Conservation (phyloP, 305 asterid species). For the Fraxinus paxiana region DNA sequence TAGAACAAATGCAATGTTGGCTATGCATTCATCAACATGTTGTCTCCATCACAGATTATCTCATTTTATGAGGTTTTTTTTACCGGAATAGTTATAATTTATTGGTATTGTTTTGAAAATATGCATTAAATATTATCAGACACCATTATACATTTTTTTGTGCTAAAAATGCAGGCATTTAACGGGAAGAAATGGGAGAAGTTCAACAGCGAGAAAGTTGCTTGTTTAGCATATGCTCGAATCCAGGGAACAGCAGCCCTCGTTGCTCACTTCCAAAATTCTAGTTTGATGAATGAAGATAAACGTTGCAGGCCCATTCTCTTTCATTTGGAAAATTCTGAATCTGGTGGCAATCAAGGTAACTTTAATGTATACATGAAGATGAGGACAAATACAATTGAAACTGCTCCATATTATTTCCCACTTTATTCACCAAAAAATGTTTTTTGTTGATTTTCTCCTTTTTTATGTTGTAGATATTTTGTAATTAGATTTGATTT, state of each 20-base stretch:
- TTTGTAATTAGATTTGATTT: neutral
- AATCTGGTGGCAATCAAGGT: constrained; percentile 44
- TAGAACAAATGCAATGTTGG: constrained; percentile 91
- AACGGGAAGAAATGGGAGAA: constrained; percentile 76
- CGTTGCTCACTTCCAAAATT: constrained; percentile 65
- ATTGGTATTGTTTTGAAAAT: neutral
- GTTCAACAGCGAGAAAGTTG: constrained; percentile 76
- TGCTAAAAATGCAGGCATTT: constrained; percentile 41
- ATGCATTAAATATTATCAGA: neutral
- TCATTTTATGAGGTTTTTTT: constrained; percentile 60
- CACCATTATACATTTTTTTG: neutral
- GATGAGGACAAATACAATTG: neutral
- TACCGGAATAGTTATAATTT: neutral
- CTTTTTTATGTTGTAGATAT: neutral
- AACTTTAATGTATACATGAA: neutral
- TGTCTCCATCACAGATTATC: constrained; percentile 50
- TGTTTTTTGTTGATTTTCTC: neutral
- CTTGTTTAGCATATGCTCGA: constrained; percentile 73
- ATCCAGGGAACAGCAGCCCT: constrained; percentile 75
- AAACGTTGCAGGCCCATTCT: constrained; percentile 64
- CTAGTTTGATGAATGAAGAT: constrained; percentile 77
- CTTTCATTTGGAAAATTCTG: constrained; percentile 38
- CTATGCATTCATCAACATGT: constrained; percentile 76
- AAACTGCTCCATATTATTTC: constrained; percentile 2
- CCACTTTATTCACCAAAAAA: neutral